Evolutionary conservation across 495 filamentous ascomycete species (phyloP).

Genomic region (Aspergillus nanangensis): DNA sequence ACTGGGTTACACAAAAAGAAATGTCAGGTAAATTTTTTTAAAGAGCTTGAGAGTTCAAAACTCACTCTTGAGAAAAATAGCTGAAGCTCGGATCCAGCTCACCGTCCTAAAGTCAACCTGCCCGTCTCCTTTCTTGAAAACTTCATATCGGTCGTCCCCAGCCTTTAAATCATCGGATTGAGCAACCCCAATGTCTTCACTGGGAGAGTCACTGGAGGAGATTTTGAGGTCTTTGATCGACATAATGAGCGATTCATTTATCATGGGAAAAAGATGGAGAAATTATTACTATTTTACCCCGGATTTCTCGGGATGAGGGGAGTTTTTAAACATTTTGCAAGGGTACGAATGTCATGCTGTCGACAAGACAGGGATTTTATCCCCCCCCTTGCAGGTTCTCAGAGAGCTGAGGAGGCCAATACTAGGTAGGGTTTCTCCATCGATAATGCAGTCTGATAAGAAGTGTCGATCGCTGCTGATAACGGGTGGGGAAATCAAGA

Average conservation of each 20-base stretch:
- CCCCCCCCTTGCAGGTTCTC: too few species aligned
- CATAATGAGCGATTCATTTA: background rate
- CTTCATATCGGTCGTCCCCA: slow-evolving; percentile 33
- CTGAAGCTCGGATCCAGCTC: slow-evolving; percentile 50
- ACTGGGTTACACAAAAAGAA: slow-evolving; percentile 19
- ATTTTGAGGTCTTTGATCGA: slow-evolving; percentile 9
- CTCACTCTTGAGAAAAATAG: slow-evolving; percentile 52
- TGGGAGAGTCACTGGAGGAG: background rate
- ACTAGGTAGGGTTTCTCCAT: too few species aligned
- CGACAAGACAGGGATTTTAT: too few species aligned
- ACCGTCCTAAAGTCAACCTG: slow-evolving; percentile 55
- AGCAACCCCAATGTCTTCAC: slow-evolving; percentile 8
- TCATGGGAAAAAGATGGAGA: too few species aligned
- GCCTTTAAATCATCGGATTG: slow-evolving; percentile 18
- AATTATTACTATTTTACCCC: too few species aligned
- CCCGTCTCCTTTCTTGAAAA: slow-evolving; percentile 47
- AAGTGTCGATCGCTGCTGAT: too few species aligned
- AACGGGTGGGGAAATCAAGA: too few species aligned
- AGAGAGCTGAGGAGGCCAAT: too few species aligned
- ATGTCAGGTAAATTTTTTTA: slow-evolving; percentile 1
- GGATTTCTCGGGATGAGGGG: too few species aligned
- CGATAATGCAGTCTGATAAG: too few species aligned
- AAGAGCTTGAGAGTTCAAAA: background rate
- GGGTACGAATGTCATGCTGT: too few species aligned
- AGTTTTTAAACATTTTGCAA: too few species aligned